phyloP scores from a whole-genome alignment of 1,139 yeast genomes.

The Suhomyces bokatorum region DNA sequence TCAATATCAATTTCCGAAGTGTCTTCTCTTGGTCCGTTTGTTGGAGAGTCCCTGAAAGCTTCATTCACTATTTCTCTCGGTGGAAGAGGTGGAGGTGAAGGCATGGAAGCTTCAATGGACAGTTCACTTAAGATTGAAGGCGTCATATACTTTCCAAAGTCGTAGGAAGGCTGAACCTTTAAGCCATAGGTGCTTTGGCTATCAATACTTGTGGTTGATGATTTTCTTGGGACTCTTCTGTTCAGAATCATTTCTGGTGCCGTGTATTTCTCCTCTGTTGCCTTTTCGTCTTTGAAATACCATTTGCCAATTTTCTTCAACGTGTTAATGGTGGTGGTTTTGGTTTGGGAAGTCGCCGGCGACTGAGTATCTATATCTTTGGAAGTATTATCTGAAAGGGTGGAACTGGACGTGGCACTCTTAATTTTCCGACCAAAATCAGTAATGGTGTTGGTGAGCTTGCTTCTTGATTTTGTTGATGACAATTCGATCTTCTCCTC shows the following conservation, averaged over 20 bases:
- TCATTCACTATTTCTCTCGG: slow-evolving; percentile 1
- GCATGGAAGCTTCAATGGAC: background rate
- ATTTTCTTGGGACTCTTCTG: slow-evolving; percentile 44
- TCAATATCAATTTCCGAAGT: slow-evolving; percentile 2
- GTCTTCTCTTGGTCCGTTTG: background rate
- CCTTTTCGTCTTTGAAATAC: slow-evolving; percentile 56
- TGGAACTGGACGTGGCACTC: slow-evolving; percentile 2
- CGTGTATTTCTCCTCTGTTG: slow-evolving; percentile 29
- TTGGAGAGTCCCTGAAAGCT: background rate
- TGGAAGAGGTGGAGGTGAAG: slow-evolving; percentile 5
- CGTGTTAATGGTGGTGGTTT: slow-evolving; percentile 30
- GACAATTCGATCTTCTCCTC: slow-evolving; percentile 5
- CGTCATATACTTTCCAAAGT: slow-evolving; percentile 12
- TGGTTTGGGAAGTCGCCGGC: slow-evolving; percentile 3
- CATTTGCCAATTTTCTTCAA: slow-evolving; percentile 67
- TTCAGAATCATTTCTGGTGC: slow-evolving; percentile 70
- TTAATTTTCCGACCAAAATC: slow-evolving; percentile 38
- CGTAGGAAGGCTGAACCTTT: slow-evolving; percentile 16
- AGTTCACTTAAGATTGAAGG: background rate
- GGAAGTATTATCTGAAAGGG: background rate
- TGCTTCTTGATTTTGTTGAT: slow-evolving; percentile 10
- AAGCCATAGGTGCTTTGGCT: slow-evolving; percentile 2
- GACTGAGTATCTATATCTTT: slow-evolving; percentile 4
- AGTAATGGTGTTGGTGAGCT: slow-evolving; percentile 29
- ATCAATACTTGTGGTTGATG: slow-evolving; percentile 10